These are phyloP conservation scores for Candida khao-thaluensis DNA, from an alignment of 805 yeast genomes.

Conservation along the genomic window DNA sequence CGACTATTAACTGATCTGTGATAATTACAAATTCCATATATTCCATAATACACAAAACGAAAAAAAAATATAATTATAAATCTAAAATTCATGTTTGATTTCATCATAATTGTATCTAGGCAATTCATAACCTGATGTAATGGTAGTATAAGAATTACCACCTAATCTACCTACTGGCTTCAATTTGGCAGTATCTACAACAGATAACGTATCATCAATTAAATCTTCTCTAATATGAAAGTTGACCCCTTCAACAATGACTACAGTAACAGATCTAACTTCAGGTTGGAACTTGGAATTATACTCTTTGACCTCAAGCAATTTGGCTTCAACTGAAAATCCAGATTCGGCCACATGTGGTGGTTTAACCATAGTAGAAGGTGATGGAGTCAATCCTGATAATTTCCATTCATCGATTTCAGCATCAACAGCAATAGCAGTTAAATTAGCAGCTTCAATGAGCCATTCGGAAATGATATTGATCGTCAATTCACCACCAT, in stretches of 20 bases:
- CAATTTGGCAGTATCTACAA: slow-evolving; percentile 46
- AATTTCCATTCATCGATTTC: slow-evolving; percentile 56
- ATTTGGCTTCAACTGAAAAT: slow-evolving; percentile 56
- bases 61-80: neutral
- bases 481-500: slow-evolving; percentile 53
- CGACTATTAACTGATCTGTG: neutral
- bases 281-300: slow-evolving; percentile 37
- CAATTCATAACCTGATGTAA: slow-evolving; percentile 44
- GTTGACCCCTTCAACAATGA: slow-evolving; percentile 54
- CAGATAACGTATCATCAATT: slow-evolving; percentile 36
- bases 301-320: slow-evolving; percentile 46
- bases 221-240: slow-evolving; percentile 60
- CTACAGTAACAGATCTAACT: slow-evolving; percentile 35
- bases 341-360: slow-evolving; percentile 62
- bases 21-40: neutral
- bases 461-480: slow-evolving; percentile 64
- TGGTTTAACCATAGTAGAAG: slow-evolving; percentile 48
- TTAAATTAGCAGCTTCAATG: slow-evolving; percentile 58
- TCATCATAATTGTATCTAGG: slow-evolving; percentile 41
- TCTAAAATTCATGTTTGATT: slow-evolving; percentile 3
- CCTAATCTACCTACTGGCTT: slow-evolving; percentile 57
- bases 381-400: slow-evolving; percentile 49
- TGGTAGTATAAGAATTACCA: slow-evolving; percentile 45
- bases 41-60: neutral
- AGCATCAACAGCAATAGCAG: slow-evolving; percentile 46